Conservation (phyloP, 2,329 filamentous ascomycete species). For the Geosmithia putterillii region DNA sequence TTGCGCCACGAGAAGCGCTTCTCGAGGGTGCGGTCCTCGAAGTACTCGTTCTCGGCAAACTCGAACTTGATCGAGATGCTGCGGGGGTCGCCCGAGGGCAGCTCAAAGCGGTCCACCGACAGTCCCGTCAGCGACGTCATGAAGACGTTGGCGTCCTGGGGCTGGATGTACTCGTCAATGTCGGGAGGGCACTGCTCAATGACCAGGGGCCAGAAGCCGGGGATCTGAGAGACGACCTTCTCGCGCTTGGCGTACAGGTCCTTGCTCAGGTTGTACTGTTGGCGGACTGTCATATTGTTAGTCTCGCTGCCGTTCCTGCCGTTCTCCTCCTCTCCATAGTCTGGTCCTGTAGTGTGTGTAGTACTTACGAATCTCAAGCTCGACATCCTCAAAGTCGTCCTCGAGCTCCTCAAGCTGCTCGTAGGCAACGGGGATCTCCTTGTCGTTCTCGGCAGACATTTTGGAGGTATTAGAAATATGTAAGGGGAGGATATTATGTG, state of each 20-base stretch:
- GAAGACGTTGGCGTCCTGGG: conserved; percentile 64
- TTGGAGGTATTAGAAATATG: conserved; percentile 1
- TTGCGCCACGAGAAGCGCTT: conserved; percentile 88
- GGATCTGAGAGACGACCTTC: conserved; percentile 57
- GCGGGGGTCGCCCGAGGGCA: conserved; percentile 66
- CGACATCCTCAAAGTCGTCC: conserved; percentile 71
- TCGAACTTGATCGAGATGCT: conserved; percentile 67
- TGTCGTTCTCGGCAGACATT: conserved; percentile 22
- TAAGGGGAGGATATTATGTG: neutral
- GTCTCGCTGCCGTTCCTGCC: neutral
- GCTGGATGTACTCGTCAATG: conserved; percentile 79
- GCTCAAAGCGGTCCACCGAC: conserved; percentile 69
- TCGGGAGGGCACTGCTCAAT: conserved; percentile 78
- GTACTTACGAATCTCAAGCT: conserved; percentile 68
- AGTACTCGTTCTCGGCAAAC: conserved; percentile 72
- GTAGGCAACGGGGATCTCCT: conserved; percentile 42
- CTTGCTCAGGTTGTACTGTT: conserved; percentile 54
- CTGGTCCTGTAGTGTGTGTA: neutral
- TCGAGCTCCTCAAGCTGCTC: conserved; percentile 72
- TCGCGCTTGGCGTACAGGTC: conserved; percentile 69
- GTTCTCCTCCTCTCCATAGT: neutral
- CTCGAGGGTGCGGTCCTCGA: conserved; percentile 64
- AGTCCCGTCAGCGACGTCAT: conserved; percentile 55
- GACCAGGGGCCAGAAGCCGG: conserved; percentile 90
- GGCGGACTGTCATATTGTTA: conserved; percentile 43